Conservation (phyloP, 257 asterid genomes). For the Salvia hispanica region DNA sequence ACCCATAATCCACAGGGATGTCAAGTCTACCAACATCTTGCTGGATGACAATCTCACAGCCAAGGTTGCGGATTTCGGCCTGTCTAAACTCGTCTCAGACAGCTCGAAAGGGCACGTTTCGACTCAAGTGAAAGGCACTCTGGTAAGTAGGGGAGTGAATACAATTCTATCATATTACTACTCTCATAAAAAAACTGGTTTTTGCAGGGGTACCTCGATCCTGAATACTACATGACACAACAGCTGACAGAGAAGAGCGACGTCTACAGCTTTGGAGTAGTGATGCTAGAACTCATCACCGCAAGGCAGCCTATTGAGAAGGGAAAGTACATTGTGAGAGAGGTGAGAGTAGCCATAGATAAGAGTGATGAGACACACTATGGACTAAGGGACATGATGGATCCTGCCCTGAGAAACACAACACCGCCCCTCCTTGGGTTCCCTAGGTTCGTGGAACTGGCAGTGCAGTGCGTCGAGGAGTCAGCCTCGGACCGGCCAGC, state of each 20-base stretch:
- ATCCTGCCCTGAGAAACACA: slow-evolving; percentile 57
- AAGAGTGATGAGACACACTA: slow-evolving; percentile 58
- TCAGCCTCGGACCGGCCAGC: slow-evolving; percentile 82
- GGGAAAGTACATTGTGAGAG: slow-evolving; percentile 85
- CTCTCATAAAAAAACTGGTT: neutral
- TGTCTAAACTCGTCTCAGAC: slow-evolving; percentile 86
- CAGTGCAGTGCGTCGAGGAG: slow-evolving; percentile 90
- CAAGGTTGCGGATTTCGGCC: slow-evolving; percentile 92
- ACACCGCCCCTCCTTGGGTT: slow-evolving; percentile 54
- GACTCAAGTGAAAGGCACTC: slow-evolving; percentile 95
- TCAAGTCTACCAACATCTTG: slow-evolving; percentile 81
- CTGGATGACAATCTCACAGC: slow-evolving; percentile 85
- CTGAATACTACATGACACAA: slow-evolving; percentile 95
- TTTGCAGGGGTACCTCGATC: slow-evolving; percentile 85
- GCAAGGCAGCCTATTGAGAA: slow-evolving; percentile 85
- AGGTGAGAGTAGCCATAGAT: slow-evolving; percentile 54
- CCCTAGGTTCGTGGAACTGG: slow-evolving; percentile 66
- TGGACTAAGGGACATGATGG: slow-evolving; percentile 67
- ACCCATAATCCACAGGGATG: slow-evolving; percentile 89
- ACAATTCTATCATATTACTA: no score
- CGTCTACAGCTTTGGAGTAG: slow-evolving; percentile 91
- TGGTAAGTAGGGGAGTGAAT: slow-evolving; percentile 43
- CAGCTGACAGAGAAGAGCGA: slow-evolving; percentile 91
- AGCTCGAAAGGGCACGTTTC: slow-evolving; percentile 85
- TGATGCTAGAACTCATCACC: slow-evolving; percentile 87